A percentile compares a stretch with the other conserved stretches of the same genome.
Evolutionary conservation across 2,329 filamentous ascomycete genomes (phyloP).

Genomic region (Anthostomella pinea): DNA sequence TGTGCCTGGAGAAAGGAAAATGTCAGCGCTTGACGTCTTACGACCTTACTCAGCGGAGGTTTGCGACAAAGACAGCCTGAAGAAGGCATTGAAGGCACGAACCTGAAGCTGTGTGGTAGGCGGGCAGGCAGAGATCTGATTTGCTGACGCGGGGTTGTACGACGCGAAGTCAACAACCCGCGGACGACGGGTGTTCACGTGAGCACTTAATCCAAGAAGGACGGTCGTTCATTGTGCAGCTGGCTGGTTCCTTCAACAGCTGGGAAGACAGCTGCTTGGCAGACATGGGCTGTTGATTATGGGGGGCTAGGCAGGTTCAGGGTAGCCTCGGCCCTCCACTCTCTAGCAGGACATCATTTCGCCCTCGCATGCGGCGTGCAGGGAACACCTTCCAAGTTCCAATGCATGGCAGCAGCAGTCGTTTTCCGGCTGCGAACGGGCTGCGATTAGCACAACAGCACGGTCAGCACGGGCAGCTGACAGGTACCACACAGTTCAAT

Average conservation of each 20-base stretch:
- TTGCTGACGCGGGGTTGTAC: constrained; percentile 10
- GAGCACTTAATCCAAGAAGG: too few relatives aligned
- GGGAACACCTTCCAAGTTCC: not conserved
- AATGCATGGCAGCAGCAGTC: too few relatives aligned
- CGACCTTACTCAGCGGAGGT: not conserved
- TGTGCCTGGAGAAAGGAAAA: not conserved
- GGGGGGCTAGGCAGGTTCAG: constrained; percentile 5
- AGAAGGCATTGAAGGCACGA: constrained; percentile 6
- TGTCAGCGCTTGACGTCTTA: not conserved
- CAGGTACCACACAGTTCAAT: too few relatives aligned
- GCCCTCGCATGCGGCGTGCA: too few relatives aligned
- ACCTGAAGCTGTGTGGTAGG: not conserved
- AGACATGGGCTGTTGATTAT: too few relatives aligned
- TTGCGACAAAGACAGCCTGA: constrained; percentile 1
- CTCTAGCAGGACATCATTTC: constrained; percentile 25
- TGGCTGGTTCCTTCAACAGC: too few relatives aligned
- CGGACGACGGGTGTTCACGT: constrained; percentile 30
- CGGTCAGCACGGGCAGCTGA: too few relatives aligned
- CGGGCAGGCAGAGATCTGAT: constrained; percentile 6
- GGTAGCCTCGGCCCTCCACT: constrained; percentile 5
- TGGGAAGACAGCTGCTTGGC: too few relatives aligned
- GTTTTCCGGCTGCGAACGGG: too few relatives aligned
- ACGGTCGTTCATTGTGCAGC: too few relatives aligned
- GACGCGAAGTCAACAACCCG: constrained; percentile 22
- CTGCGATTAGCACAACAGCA: too few relatives aligned